Base-by-base conservation (phyloP, 345 rosid genomes). In the Pugionium dolabratum region DNA sequence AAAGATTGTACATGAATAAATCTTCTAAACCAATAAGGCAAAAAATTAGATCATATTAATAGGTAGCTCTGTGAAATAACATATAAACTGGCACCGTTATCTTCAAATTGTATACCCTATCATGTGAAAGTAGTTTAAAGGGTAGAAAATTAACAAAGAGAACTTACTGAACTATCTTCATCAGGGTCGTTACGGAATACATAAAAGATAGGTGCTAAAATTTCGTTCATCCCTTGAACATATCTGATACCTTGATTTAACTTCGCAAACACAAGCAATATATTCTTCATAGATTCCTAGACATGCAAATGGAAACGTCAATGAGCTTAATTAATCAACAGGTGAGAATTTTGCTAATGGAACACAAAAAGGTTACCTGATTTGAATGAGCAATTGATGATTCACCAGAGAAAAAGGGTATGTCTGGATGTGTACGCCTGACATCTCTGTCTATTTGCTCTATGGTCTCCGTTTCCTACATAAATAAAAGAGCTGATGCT, bases 201-300 rank as follows among this genome's bases (percentile, higher is more conserved):
- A 72, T 86, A 90, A 57, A 76, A 94, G 70, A 94, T 62, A 50
- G 96, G 99, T 56, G 97, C 97, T 82, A 94, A 75, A 64, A 90
- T 82, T 74, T 94, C 99, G 72, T 94, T 94, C 99, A 94, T 94
- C 81, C 97, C 99, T 84, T 94, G 99, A 69, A 94, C 96, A 79
- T 94, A 94, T 87, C 96, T 83, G 80, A 94, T 87, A 18, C 99
- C 97, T 65, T 93, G 96, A 83, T 94, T 94, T 78, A 94, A 79
- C 89, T 94, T 94, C 6, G 99, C 99, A 78, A 90, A 94, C 59
- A 94, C 80, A 41, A 79, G 81, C 72, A 94, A 76, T 75, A 90
- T 87, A 77, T 78, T 88, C 84, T 62, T 90, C 86, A 94, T 66
- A 68, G 95, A 86, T 46, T 88, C 97, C 99, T 94, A 86, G 59